Conservation (phyloP, 306 rosid genomes). For the Cicer bijugum region DNA sequence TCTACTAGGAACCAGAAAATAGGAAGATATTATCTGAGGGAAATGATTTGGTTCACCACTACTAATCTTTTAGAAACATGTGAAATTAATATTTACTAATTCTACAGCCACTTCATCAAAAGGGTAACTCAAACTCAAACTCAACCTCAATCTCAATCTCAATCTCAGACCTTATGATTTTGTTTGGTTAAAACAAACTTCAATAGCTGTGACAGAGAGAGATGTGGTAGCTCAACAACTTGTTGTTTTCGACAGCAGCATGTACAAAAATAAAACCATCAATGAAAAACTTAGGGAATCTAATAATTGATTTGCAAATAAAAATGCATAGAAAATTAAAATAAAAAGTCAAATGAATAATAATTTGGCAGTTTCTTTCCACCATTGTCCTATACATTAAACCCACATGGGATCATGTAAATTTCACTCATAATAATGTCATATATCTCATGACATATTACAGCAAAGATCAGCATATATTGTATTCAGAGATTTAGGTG, state of each 20-base stretch:
- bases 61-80: neutral
- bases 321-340: neutral
- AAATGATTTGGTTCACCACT: slow-evolving; percentile 25
- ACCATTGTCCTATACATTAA: slow-evolving; percentile 44
- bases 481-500: slow-evolving; percentile 25
- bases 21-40: slow-evolving; percentile 10
- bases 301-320: slow-evolving; percentile 28
- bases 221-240: slow-evolving; percentile 42
- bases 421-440: slow-evolving; percentile 47
- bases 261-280: slow-evolving; percentile 27
- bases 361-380: slow-evolving; percentile 38
- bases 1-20: neutral
- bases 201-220: slow-evolving; percentile 20
- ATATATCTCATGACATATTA: slow-evolving; percentile 50
- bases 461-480: slow-evolving; percentile 44
- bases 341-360: slow-evolving; percentile 47
- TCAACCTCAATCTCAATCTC: neutral
- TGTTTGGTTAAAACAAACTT: slow-evolving; percentile 15
- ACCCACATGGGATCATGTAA: slow-evolving; percentile 64
- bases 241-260: slow-evolving; percentile 29
- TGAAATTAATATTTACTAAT: neutral
- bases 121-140: too few relatives aligned
- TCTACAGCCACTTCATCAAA: neutral
- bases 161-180: neutral
- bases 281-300: slow-evolving; percentile 34